A percentile compares a stretch with the other conserved stretches of the same genome.
Conservation (phyloP, 2,329 filamentous ascomycete genomes). For the Ophiosphaerella korrae region DNA sequence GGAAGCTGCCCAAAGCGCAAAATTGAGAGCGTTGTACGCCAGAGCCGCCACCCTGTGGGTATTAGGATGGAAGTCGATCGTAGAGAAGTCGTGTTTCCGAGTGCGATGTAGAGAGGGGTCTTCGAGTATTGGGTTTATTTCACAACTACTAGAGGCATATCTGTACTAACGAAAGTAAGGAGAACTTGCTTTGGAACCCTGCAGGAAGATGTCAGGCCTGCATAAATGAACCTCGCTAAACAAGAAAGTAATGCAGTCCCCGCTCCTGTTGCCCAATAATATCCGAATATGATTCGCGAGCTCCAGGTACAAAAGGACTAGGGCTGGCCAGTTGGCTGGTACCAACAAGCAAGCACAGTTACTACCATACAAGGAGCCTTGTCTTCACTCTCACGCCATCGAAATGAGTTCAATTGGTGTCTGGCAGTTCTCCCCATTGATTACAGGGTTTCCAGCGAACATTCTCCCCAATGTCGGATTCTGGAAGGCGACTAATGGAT, state of each 20-base stretch:
- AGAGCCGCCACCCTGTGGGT: no score
- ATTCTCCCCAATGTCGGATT: slow-evolving; percentile 37
- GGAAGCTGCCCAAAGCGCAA: no score
- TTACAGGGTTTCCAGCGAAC: slow-evolving; percentile 27
- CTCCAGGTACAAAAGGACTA: not conserved
- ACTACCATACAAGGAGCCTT: no score
- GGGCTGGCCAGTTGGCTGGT: no score
- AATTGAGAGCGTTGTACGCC: no score
- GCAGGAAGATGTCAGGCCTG: not conserved
- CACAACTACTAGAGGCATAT: no score
- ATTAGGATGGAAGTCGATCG: no score
- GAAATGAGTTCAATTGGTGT: slow-evolving; percentile 27
- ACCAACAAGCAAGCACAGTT: no score
- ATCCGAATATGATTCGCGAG: not conserved
- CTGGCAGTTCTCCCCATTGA: slow-evolving; percentile 36
- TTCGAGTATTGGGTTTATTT: no score
- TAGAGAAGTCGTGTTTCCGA: no score
- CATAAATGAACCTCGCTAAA: not conserved
- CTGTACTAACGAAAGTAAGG: not conserved
- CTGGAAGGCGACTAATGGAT: slow-evolving; percentile 40
- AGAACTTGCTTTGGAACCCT: not conserved
- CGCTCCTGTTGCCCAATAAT: slow-evolving; percentile 2
- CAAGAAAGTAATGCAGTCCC: not conserved
- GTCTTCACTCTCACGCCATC: not conserved
- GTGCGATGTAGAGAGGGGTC: no score